Conservation (phyloP, 306 rosid species). For the Lablab purpureus region DNA sequence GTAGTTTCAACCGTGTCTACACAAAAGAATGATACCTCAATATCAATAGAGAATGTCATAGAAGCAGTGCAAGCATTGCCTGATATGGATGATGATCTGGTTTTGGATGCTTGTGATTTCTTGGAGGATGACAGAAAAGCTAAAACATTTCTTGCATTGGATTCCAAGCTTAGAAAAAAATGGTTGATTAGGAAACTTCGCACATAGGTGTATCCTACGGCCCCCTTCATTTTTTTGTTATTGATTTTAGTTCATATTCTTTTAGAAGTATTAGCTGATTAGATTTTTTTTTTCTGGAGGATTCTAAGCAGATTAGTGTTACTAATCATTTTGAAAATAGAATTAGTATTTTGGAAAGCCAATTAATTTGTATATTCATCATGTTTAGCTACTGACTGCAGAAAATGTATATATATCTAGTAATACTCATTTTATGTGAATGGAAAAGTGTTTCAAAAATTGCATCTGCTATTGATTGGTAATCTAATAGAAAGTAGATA, state of each 20-base stretch:
- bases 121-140: conserved; percentile 84
- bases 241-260: conserved; percentile 16
- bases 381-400: background rate
- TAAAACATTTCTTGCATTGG: conserved; percentile 75
- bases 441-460: background rate
- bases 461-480: conserved; percentile 11
- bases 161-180: conserved; percentile 65
- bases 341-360: background rate
- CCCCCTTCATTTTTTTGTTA: conserved; percentile 4
- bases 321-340: background rate
- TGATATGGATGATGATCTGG: conserved; percentile 81
- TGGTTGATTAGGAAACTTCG: conserved; percentile 83
- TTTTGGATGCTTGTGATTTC: conserved; percentile 81
- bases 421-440: conserved; percentile 2
- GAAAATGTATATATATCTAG: background rate
- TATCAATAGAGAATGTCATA: conserved; percentile 65
- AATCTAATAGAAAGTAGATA: background rate
- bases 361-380: conserved; percentile 3
- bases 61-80: conserved; percentile 81
- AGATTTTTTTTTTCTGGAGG: background rate
- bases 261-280: conserved; percentile 7
- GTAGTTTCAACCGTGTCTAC: conserved; percentile 64
- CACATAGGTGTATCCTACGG: conserved; percentile 46
- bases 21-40: conserved; percentile 49
- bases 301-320: conserved; percentile 20